A percentile compares a stretch with the other conserved stretches of the same genome.
phyloP scores from a whole-genome alignment of 805 yeast species.

The Kluyveromyces lactis region DNA sequence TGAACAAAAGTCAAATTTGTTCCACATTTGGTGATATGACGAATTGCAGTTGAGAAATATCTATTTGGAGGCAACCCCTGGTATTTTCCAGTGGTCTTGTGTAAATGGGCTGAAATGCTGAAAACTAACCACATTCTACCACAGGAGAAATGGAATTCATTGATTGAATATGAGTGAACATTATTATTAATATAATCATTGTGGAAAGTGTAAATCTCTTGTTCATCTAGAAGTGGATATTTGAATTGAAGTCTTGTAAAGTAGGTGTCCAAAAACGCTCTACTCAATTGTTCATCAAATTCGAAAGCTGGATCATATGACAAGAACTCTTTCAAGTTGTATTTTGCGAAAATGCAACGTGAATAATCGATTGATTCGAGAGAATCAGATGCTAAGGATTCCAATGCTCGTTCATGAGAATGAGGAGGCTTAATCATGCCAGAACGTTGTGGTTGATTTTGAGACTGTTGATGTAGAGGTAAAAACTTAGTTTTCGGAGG shows the following conservation, averaged over 20 bases:
- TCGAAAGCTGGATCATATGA: slow-evolving; percentile 43
- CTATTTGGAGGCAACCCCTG: slow-evolving; percentile 46
- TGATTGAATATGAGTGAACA: slow-evolving; percentile 28
- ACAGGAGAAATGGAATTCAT: slow-evolving; percentile 41
- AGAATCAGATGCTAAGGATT: slow-evolving; percentile 23
- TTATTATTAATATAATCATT: slow-evolving; percentile 38
- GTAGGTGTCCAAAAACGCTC: slow-evolving; percentile 46
- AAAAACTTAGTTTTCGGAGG: slow-evolving; percentile 6
- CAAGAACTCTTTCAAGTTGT: slow-evolving; percentile 39
- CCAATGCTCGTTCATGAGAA: slow-evolving; percentile 4
- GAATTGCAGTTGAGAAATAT: slow-evolving; percentile 50
- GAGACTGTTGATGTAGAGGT: slow-evolving; percentile 7
- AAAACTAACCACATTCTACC: slow-evolving; percentile 50
- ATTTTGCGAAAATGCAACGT: slow-evolving; percentile 37
- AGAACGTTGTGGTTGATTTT: not conserved
- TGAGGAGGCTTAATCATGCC: slow-evolving; percentile 2
- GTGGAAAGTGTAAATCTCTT: slow-evolving; percentile 43
- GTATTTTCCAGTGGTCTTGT: slow-evolving; percentile 49
- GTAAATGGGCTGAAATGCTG: slow-evolving; percentile 43
- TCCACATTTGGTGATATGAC: slow-evolving; percentile 43
- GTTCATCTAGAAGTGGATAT: slow-evolving; percentile 47
- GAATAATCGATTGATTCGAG: slow-evolving; percentile 34
- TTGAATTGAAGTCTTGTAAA: slow-evolving; percentile 49
- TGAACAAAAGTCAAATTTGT: slow-evolving; percentile 34
- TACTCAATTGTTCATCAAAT: slow-evolving; percentile 41